Conservation (phyloP, 257 asterid genomes). For the Lycium ferocissimum region DNA sequence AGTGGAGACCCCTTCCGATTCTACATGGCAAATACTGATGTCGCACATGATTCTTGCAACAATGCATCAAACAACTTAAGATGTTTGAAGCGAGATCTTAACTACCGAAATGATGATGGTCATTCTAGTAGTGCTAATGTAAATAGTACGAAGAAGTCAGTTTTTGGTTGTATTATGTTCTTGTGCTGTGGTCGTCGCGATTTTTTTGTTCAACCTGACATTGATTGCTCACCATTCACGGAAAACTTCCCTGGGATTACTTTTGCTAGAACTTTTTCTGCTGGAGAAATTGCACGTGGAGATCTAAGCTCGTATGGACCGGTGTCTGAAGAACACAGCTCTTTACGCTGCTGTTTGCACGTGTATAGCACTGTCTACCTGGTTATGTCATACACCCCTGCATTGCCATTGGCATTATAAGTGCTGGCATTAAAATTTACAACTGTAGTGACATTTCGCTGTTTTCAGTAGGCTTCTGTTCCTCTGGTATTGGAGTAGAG, state of each 20-base stretch:
- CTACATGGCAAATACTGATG: constrained; percentile 59
- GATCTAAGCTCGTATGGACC: constrained; percentile 45
- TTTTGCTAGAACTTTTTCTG: constrained; percentile 68
- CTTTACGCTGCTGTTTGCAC: constrained; percentile 53
- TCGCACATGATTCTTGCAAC: constrained; percentile 53
- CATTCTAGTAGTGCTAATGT: background rate
- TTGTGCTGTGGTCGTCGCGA: constrained; percentile 76
- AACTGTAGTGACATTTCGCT: background rate
- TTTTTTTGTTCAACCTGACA: constrained; percentile 50
- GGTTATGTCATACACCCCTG: constrained; percentile 63
- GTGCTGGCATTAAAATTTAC: background rate
- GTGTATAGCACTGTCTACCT: constrained; percentile 65
- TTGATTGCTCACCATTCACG: constrained; percentile 62
- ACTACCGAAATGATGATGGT: background rate
- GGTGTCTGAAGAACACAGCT: constrained; percentile 45
- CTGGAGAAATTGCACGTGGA: constrained; percentile 68
- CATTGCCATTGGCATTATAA: background rate
- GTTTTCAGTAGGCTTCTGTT: background rate
- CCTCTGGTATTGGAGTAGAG: too few species aligned
- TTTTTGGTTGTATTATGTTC: constrained; percentile 75
- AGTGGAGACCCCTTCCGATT: constrained; percentile 76
- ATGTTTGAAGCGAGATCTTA: constrained; percentile 38
- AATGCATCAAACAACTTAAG: constrained; percentile 49
- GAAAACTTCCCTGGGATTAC: constrained; percentile 75
- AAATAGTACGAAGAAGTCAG: constrained; percentile 41